These are phyloP conservation scores for Ocimum tenuiflorum DNA, from an alignment of 257 asterid species.

Conservation along the genomic window DNA sequence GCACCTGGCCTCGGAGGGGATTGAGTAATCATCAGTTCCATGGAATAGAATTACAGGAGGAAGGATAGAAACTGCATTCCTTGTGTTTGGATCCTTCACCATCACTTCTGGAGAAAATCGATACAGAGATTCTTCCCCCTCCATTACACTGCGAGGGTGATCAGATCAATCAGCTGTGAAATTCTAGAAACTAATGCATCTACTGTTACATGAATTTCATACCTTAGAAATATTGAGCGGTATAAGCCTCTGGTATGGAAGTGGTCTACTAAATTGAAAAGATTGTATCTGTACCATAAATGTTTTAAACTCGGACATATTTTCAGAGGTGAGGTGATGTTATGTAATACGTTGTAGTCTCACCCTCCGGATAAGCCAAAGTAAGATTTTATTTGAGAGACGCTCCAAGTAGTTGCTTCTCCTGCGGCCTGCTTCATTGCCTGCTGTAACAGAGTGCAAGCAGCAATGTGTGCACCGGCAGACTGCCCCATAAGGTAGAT, in stretches of 20 bases:
- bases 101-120: slow-evolving; percentile 70
- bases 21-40: slow-evolving; percentile 86
- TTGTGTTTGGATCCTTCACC: slow-evolving; percentile 46
- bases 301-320: neutral
- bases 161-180: slow-evolving; percentile 5
- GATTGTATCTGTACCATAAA: slow-evolving; percentile 65
- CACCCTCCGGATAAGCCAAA: slow-evolving; percentile 98
- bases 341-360: slow-evolving; percentile 11
- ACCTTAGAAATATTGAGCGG: slow-evolving; percentile 72
- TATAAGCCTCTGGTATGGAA: slow-evolving; percentile 72
- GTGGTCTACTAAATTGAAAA: slow-evolving; percentile 58
- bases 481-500: slow-evolving; percentile 96
- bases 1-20: slow-evolving; percentile 81
- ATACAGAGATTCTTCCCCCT: slow-evolving; percentile 76
- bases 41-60: slow-evolving; percentile 82
- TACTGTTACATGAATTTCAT: neutral
- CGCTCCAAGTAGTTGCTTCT: slow-evolving; percentile 66
- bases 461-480: slow-evolving; percentile 95
- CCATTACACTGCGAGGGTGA: slow-evolving; percentile 65
- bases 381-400: slow-evolving; percentile 76
- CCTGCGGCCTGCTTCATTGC: slow-evolving; percentile 80
- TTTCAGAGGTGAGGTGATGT: neutral
- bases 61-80: slow-evolving; percentile 54
- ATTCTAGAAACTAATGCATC: neutral
- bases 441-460: slow-evolving; percentile 79